These are phyloP conservation scores for Suhomyces terraborum DNA, from an alignment of 1,139 yeast species.

Conservation along the genomic window DNA sequence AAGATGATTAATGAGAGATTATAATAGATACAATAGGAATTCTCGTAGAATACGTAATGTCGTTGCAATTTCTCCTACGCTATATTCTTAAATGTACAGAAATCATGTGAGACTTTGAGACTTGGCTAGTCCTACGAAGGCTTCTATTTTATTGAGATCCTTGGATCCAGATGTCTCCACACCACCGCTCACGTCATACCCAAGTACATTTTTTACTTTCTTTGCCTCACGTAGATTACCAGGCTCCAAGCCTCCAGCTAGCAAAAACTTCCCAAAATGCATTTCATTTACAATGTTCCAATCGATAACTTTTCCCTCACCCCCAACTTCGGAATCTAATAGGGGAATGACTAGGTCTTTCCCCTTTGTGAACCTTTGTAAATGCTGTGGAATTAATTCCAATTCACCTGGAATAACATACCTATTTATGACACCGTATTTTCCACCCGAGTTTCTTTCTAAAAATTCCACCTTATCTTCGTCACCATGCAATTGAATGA, in stretches of 20 bases:
- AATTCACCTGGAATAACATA: slow-evolving; percentile 62
- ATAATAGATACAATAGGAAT: slow-evolving; percentile 1
- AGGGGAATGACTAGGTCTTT: slow-evolving; percentile 49
- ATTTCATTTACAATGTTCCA: slow-evolving; percentile 53
- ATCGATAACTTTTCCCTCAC: slow-evolving; percentile 78
- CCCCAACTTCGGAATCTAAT: slow-evolving; percentile 88
- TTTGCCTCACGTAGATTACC: slow-evolving; percentile 63
- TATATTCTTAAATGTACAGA: background rate
- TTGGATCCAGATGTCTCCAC: slow-evolving; percentile 71
- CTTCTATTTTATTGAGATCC: slow-evolving; percentile 51
- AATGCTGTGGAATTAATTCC: slow-evolving; percentile 24
- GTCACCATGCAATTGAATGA: slow-evolving; percentile 87
- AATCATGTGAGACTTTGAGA: background rate
- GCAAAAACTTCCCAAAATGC: slow-evolving; percentile 50
- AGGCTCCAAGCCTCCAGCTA: slow-evolving; percentile 90
- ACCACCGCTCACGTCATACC: slow-evolving; percentile 95
- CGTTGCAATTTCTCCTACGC: background rate
- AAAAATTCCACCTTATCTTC: slow-evolving; percentile 65
- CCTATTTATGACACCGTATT: slow-evolving; percentile 69
- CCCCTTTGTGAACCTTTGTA: slow-evolving; percentile 16
- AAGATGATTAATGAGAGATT: slow-evolving; percentile 60
- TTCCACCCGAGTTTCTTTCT: slow-evolving; percentile 18
- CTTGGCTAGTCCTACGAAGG: slow-evolving; percentile 1
- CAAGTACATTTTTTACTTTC: slow-evolving; percentile 56
- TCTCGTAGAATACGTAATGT: background rate